These are phyloP conservation scores for Chenopodium suecicum DNA, from an alignment of 148 eudicot genomes.

Conservation along the genomic window DNA sequence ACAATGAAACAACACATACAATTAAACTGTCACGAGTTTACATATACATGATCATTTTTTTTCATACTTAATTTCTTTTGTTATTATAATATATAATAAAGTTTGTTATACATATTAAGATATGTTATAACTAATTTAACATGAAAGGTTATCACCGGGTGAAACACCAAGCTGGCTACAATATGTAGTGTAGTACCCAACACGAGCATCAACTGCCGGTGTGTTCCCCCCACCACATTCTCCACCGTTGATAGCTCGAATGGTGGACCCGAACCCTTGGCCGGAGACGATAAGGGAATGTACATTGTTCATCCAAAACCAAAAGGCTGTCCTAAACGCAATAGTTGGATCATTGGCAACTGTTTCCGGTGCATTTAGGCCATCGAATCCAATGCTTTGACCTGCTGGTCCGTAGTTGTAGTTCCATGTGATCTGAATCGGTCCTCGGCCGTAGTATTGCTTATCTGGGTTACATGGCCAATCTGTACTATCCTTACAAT, in stretches of 20 bases:
- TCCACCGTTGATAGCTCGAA: slow-evolving; percentile 32
- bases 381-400: slow-evolving; percentile 43
- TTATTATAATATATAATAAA: too few relatives aligned
- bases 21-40: too few relatives aligned
- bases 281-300: slow-evolving; percentile 26
- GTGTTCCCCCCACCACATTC: slow-evolving; percentile 39
- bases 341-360: slow-evolving; percentile 33
- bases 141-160: slow-evolving; percentile 32
- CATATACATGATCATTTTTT: too few relatives aligned
- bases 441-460: slow-evolving; percentile 41
- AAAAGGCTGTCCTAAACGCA: slow-evolving; percentile 41
- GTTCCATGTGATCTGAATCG: slow-evolving; percentile 49
- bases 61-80: too few relatives aligned
- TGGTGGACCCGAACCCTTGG: slow-evolving; percentile 42
- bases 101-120: too few relatives aligned
- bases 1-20: too few relatives aligned
- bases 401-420: slow-evolving; percentile 49
- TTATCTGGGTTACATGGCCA: slow-evolving; percentile 40
- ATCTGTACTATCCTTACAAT: slow-evolving; percentile 34
- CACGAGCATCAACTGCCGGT: slow-evolving; percentile 28
- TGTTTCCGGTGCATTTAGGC: slow-evolving; percentile 39
- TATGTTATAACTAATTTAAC: slow-evolving; percentile 12
- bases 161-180: slow-evolving; percentile 46
- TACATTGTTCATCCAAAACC: slow-evolving; percentile 48
- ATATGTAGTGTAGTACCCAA: slow-evolving; percentile 35